Evolutionary conservation across 768 basidiomycete species (phyloP).

Genomic region (Lactarius hengduanensis): DNA sequence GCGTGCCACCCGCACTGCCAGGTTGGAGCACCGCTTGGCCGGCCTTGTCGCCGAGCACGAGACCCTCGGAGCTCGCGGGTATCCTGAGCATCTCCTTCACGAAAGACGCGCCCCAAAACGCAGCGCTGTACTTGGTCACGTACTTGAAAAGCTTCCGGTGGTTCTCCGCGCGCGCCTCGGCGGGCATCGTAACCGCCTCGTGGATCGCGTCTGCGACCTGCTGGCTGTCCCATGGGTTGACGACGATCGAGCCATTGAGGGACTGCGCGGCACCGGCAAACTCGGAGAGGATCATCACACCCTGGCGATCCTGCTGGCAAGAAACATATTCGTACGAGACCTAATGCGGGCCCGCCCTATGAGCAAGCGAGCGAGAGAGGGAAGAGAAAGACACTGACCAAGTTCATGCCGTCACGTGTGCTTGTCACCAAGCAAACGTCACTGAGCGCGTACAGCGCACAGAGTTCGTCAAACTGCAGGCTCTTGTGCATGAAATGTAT

Average conservation of each 20-base stretch:
- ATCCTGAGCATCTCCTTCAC: conserved; percentile 80
- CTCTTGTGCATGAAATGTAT: conserved; percentile 99
- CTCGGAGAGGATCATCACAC: conserved; percentile 97
- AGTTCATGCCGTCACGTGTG: conserved; percentile 98
- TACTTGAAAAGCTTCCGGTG: conserved; percentile 96
- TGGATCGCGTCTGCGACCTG: conserved; percentile 97
- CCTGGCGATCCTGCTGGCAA: conserved; percentile 88
- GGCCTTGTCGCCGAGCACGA: conserved; percentile 30
- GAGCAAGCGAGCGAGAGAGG: conserved; percentile 29
- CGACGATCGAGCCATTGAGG: conserved; percentile 92
- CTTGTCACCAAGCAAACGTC: conserved; percentile 95
- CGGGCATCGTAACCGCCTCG: conserved; percentile 88
- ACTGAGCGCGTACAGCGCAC: conserved; percentile 95
- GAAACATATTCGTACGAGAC: conserved; percentile 99
- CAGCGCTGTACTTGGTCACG: conserved; percentile 90
- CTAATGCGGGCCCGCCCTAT: conserved; percentile 39
- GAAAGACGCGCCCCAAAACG: conserved; percentile 90
- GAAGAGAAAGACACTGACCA: conserved; percentile 56
- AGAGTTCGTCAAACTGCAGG: conserved; percentile 89
- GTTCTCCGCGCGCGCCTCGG: conserved; percentile 82
- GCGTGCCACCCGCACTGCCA: conserved; percentile 31
- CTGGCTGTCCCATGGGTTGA: conserved; percentile 99
- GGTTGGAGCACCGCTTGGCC: conserved; percentile 35
- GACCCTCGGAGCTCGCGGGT: conserved; percentile 28
- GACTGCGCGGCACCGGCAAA: conserved; percentile 97